Percentiles rank a stretch among this genome's conserved stretches.
These are phyloP conservation scores for Rubus idaeus DNA, from an alignment of 306 rosid genomes.

Conservation along the genomic window DNA sequence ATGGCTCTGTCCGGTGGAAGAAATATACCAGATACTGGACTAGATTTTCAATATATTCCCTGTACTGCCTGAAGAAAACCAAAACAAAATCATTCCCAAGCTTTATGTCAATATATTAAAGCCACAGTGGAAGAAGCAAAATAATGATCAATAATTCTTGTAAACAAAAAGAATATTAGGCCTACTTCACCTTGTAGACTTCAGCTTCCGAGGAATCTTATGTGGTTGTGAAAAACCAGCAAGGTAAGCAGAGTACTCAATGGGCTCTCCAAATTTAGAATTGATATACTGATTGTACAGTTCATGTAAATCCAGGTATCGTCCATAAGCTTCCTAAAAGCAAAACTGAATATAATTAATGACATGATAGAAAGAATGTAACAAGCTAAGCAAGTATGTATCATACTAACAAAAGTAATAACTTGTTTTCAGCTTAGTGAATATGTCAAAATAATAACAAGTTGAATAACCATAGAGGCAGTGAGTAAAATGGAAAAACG, in stretches of 20 bases:
- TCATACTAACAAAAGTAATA: not conserved
- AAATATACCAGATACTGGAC: conserved; percentile 67
- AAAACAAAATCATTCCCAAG: conserved; percentile 11
- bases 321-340: conserved; percentile 85
- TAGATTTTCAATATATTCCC: conserved; percentile 72
- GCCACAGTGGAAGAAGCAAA: not conserved
- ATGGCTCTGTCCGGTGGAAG: conserved; percentile 94
- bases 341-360: not conserved
- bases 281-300: conserved; percentile 70
- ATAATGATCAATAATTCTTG: not conserved
- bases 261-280: conserved; percentile 94
- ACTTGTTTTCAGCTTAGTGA: not conserved
- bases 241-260: conserved; percentile 84
- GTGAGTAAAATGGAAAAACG: no score
- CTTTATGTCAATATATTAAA: not conserved
- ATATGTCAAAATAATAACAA: not conserved
- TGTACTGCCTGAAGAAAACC: conserved; percentile 63
- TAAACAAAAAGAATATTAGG: not conserved
- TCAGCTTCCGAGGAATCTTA: conserved; percentile 69
- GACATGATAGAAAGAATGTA: not conserved
- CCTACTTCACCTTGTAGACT: conserved; percentile 53
- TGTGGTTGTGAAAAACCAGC: conserved; percentile 72
- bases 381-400: not conserved
- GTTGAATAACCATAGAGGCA: no score
- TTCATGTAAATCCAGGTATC: conserved; percentile 88